These are phyloP conservation scores for Postia placenta DNA, from an alignment of 768 basidiomycete species.

Conservation along the genomic window DNA sequence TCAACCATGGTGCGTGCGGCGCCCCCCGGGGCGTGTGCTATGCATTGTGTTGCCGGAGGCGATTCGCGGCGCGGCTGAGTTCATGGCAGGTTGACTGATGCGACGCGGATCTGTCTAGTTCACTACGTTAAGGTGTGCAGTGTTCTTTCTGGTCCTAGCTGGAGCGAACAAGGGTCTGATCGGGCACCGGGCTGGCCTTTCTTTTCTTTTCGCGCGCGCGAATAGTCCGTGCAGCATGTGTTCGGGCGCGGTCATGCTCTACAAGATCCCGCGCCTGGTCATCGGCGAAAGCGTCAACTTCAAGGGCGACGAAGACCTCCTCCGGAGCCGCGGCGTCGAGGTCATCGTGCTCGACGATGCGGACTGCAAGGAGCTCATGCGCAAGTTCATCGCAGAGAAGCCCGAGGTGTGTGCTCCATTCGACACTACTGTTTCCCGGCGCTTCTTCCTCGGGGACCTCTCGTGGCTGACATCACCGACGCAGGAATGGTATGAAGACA, in stretches of 20 bases:
- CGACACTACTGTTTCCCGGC: background rate
- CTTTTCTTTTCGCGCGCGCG: background rate
- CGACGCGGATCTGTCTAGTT: no score
- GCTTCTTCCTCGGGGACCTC: background rate
- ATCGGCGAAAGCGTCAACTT: constrained; percentile 58
- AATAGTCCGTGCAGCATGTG: constrained; percentile 60
- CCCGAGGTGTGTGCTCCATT: constrained; percentile 38
- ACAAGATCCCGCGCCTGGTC: constrained; percentile 59
- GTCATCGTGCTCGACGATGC: constrained; percentile 32
- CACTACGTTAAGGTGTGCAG: constrained; percentile 32
- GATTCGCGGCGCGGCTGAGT: no score
- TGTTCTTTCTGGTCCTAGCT: constrained; percentile 3
- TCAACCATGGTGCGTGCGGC: constrained; percentile 46
- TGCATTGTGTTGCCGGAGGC: no score
- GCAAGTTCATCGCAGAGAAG: constrained; percentile 45
- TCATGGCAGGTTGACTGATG: no score
- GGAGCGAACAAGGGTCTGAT: background rate
- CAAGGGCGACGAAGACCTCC: constrained; percentile 47
- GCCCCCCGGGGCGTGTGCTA: no score
- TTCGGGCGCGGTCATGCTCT: constrained; percentile 54
- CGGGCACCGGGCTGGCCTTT: background rate
- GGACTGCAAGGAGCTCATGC: constrained; percentile 51
- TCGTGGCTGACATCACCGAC: background rate
- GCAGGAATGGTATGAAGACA: constrained; percentile 58
- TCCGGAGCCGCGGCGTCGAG: constrained; percentile 48